These are phyloP conservation scores for Alloteropsis semialata DNA, from an alignment of 176 grass and related monocot species.

Conservation along the genomic window DNA sequence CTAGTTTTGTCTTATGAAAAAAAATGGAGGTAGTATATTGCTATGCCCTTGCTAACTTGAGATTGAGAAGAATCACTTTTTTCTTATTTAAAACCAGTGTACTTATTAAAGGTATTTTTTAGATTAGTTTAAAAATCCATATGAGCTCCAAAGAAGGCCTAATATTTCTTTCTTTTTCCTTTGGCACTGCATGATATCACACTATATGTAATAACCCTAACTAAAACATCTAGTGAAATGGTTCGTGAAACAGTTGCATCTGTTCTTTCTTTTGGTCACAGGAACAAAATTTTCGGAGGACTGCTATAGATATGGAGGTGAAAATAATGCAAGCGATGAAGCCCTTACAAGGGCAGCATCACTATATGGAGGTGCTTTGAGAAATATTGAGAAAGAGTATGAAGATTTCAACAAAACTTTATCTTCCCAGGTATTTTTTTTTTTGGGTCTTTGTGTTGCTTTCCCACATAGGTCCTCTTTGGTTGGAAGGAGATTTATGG, in stretches of 20 bases:
- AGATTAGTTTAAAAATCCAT: background rate
- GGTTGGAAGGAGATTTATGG: background rate
- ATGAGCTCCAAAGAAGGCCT: background rate
- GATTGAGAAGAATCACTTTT: background rate
- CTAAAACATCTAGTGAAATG: constrained; percentile 17
- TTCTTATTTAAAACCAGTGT: background rate
- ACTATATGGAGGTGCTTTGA: constrained; percentile 84
- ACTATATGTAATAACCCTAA: background rate
- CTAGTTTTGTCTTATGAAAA: background rate
- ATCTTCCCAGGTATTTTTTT: constrained; percentile 71
- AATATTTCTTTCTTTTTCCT: background rate
- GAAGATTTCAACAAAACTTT: constrained; percentile 84
- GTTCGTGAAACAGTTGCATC: background rate
- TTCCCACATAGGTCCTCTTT: constrained; percentile 7
- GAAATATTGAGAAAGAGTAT: constrained; percentile 94
- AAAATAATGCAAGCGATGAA: constrained; percentile 68
- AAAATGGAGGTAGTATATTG: background rate
- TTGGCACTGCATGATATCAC: background rate
- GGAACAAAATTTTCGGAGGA: constrained; percentile 97
- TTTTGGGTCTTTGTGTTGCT: background rate
- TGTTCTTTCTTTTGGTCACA: constrained; percentile 44
- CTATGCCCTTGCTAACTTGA: constrained; percentile 9
- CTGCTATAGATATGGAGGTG: constrained; percentile 91
- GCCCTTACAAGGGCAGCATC: constrained; percentile 74
- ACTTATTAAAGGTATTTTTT: background rate